A percentile compares a stretch with the other conserved stretches of the same genome.
Evolutionary conservation across 1,139 yeast genomes (phyloP).

Genomic region (Geotrichum fermentans): DNA sequence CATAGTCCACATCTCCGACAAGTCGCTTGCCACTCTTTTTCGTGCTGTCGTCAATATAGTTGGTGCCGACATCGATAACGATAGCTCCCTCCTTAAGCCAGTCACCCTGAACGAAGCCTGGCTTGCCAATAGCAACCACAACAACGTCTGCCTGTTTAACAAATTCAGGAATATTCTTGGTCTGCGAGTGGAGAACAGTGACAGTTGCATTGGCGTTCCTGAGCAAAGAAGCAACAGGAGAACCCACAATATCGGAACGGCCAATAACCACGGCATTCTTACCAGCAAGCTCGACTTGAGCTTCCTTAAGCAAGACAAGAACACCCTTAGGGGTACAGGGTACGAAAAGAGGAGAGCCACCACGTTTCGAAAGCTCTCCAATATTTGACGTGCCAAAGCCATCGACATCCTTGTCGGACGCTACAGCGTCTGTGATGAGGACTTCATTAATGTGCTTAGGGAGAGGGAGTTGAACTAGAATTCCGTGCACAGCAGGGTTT

Average conservation of each 20-base stretch:
- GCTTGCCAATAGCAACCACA: conserved; percentile 85
- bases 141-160: conserved; percentile 80
- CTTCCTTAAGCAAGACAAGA: conserved; percentile 63
- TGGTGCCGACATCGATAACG: conserved; percentile 95
- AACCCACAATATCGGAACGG: conserved; percentile 93
- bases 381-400: conserved; percentile 89
- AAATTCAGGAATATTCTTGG: conserved; percentile 57
- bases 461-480: conserved; percentile 85
- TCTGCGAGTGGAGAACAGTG: conserved; percentile 75
- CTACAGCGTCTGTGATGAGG: conserved; percentile 69
- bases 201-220: conserved; percentile 81
- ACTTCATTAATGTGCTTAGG: conserved; percentile 80
- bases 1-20: conserved; percentile 92
- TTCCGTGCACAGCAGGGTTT: conserved; percentile 71
- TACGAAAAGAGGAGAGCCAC: conserved; percentile 76
- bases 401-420: conserved; percentile 84
- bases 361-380: conserved; percentile 86
- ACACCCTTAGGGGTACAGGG: conserved; percentile 98
- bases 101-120: conserved; percentile 77
- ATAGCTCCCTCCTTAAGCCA: conserved; percentile 84
- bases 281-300: conserved; percentile 64
- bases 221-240: conserved; percentile 81
- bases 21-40: conserved; percentile 79
- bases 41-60: conserved; percentile 70
- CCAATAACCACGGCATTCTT: conserved; percentile 91